Conservation (phyloP, 352 stramenopile genomes). For the Phytophthora tubulina region DNA sequence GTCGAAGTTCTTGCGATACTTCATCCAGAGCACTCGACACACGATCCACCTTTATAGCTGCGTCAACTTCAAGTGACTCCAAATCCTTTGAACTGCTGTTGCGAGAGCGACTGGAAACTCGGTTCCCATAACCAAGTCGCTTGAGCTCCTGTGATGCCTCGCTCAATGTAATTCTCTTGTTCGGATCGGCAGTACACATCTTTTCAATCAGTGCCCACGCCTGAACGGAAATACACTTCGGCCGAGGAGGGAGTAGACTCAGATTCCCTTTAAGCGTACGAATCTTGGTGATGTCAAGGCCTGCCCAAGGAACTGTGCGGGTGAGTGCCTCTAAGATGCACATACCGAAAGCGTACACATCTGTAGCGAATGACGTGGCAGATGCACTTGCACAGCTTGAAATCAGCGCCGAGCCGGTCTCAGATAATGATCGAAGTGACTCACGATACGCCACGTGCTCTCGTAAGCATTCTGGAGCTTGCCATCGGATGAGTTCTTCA, state of each 20-base stretch:
- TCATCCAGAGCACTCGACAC: conserved; percentile 42
- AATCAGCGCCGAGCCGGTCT: conserved; percentile 16
- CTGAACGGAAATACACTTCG: conserved; percentile 47
- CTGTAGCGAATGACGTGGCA: conserved; percentile 50
- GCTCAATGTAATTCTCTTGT: conserved; percentile 54
- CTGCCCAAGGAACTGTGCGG: conserved; percentile 56
- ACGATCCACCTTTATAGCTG: conserved; percentile 30
- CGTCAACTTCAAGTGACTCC: conserved; percentile 18
- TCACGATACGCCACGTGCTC: conserved; percentile 45
- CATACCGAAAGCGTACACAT: conserved; percentile 86
- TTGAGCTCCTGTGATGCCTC: conserved; percentile 62
- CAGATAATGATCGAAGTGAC: conserved; percentile 39
- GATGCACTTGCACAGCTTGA: conserved; percentile 33
- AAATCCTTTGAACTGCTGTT: conserved; percentile 34
- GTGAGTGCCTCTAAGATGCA: conserved; percentile 79
- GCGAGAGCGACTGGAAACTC: conserved; percentile 27
- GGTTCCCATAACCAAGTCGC: conserved; percentile 54
- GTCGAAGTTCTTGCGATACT: conserved; percentile 53
- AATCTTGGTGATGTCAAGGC: conserved; percentile 56
- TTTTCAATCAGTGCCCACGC: conserved; percentile 70
- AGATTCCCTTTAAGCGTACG: conserved; percentile 64
- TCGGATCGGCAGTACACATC: conserved; percentile 68
- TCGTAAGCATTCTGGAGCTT: conserved; percentile 69
- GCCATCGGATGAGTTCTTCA: conserved; percentile 69
- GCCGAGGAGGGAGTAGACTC: conserved; percentile 60